Evolutionary conservation across 768 basidiomycete species (phyloP).

Genomic region (Amanita muscaria): DNA sequence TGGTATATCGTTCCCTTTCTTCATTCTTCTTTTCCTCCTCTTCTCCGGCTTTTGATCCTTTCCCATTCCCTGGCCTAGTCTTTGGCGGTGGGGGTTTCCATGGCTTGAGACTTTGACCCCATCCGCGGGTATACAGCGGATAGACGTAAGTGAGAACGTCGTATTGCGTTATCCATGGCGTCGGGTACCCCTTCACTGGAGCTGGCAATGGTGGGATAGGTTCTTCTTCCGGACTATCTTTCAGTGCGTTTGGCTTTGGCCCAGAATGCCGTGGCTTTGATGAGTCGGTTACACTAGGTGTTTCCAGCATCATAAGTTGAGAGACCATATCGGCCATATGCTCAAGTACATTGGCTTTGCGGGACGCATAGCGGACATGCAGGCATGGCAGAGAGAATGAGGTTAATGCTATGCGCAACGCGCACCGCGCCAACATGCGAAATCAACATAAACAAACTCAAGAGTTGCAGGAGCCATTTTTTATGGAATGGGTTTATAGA

Average conservation of each 20-base stretch:
- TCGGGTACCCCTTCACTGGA: constrained; percentile 2
- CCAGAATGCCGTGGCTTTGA: background rate
- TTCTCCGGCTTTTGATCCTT: background rate
- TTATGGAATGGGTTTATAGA: no score
- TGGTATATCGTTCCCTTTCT: constrained; percentile 1
- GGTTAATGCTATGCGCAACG: no score
- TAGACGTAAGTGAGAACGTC: constrained; percentile 4
- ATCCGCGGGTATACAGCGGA: constrained; percentile 6
- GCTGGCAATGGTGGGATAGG: constrained; percentile 3
- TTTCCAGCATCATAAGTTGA: background rate
- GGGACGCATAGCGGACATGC: background rate
- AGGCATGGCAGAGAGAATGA: no score
- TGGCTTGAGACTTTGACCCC: constrained; percentile 5
- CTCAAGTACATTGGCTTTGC: background rate
- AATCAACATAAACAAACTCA: no score
- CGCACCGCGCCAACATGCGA: no score
- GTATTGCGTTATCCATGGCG: constrained; percentile 7
- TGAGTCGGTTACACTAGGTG: background rate
- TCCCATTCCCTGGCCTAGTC: background rate
- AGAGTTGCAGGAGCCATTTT: no score
- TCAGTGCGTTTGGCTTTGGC: constrained; percentile 7
- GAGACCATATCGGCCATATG: constrained; percentile 6
- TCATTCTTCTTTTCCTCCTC: background rate
- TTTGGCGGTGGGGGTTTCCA: background rate
- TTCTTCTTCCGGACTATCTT: background rate